Conservation (phyloP, 78 protist species). For the Guillardia theta region DNA sequence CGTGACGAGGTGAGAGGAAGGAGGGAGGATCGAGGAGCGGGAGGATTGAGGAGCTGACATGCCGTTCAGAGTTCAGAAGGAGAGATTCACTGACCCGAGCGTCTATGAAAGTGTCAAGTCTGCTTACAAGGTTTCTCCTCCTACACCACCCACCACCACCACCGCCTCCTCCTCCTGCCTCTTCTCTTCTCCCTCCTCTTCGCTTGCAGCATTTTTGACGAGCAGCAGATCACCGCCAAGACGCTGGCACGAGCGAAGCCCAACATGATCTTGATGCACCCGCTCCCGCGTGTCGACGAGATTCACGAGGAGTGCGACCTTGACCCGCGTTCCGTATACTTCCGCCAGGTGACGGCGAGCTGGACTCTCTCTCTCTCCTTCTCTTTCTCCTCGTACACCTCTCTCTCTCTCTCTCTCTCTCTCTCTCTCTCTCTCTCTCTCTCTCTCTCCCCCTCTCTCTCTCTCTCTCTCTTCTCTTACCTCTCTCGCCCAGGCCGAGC, state of each 20-base stretch:
- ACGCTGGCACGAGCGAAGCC: constrained; percentile 66
- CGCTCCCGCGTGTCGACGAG: constrained; percentile 91
- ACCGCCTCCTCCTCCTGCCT: too few species aligned
- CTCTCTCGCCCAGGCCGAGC: constrained; percentile 59
- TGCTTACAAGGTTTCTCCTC: too few species aligned
- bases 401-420: too few species aligned
- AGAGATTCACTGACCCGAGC: constrained; percentile 72
- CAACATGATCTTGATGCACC: constrained; percentile 87
- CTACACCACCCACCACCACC: too few species aligned
- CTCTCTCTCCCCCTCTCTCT: neutral
- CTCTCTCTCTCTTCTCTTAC: neutral
- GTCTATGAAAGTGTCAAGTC: neutral
- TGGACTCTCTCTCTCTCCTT: neutral
- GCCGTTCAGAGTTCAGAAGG: constrained; percentile 89
- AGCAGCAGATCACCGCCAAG: constrained; percentile 62
- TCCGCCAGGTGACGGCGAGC: constrained; percentile 61
- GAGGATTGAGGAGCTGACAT: too few species aligned
- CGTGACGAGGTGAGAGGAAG: too few species aligned
- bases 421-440: too few species aligned
- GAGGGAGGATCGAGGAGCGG: too few species aligned
- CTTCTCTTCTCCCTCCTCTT: too few species aligned
- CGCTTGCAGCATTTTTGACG: too few species aligned
- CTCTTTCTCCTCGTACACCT: neutral
- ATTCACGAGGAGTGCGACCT: constrained; percentile 65
- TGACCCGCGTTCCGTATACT: constrained; percentile 91